Percentiles rank a stretch among this genome's conserved stretches.
Evolutionary conservation across 441 rosid species (phyloP).

Genomic region (Melastoma candidum): DNA sequence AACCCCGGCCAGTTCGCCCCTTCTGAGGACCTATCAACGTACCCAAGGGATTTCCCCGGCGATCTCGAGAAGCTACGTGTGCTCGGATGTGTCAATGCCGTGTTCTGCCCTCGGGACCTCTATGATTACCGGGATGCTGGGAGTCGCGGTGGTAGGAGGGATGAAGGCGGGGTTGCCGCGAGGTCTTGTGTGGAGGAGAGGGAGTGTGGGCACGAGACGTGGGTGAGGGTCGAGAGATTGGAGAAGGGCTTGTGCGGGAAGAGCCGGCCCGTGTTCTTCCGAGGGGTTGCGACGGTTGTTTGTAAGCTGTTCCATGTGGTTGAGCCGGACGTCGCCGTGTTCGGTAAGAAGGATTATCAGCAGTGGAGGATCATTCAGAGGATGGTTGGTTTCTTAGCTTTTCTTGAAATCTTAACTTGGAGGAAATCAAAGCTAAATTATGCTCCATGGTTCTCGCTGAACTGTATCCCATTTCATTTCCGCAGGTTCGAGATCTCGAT

Average conservation of each 20-base stretch:
- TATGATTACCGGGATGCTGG: constrained; percentile 35
- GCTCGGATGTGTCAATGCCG: constrained; percentile 48
- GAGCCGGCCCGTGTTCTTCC: constrained; percentile 75
- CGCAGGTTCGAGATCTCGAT: constrained; percentile 82
- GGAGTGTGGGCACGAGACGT: constrained; percentile 61
- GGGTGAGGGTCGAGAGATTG: constrained; percentile 80
- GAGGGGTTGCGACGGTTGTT: constrained; percentile 82
- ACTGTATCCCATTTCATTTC: constrained; percentile 6
- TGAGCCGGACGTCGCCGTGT: constrained; percentile 73
- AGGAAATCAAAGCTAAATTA: neutral
- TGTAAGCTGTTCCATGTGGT: constrained; percentile 77
- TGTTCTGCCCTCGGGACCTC: constrained; percentile 60
- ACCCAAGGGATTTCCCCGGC: constrained; percentile 87
- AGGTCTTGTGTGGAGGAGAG: constrained; percentile 60
- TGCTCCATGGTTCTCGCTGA: neutral
- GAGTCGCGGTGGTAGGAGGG: neutral
- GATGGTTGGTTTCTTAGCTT: constrained; percentile 29
- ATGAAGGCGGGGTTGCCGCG: constrained; percentile 8
- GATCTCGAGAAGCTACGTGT: constrained; percentile 55
- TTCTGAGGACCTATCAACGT: constrained; percentile 72
- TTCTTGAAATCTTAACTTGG: neutral
- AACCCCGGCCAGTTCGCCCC: constrained; percentile 97
- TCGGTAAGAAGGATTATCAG: constrained; percentile 88
- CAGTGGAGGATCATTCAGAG: constrained; percentile 60
- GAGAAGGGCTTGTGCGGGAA: constrained; percentile 86